Base-by-base conservation (phyloP, 257 asterid genomes). In the Parsonsia alboflavescens region DNA sequence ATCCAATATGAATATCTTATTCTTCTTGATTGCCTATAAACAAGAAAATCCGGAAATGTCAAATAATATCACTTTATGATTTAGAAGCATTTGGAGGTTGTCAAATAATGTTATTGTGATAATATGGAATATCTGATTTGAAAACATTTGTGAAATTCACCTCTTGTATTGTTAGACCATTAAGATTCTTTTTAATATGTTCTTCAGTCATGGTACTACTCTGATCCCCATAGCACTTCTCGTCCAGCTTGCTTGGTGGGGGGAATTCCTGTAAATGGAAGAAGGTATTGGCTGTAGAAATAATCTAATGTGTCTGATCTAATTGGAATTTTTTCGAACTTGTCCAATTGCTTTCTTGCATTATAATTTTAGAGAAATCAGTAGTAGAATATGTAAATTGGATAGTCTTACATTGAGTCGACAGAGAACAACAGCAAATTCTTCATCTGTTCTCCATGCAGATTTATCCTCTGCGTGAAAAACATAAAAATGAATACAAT, bases 361-460 rank as follows among this genome's bases (percentile, higher is more conserved):
- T 33, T 3, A n/a, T 33, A 33, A 33, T 33, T 33, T 3, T 33
- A 33, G 3, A 33, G 2, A 33, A 33, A 33, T 33, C 39, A 33
- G 39, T 3, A 1, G 39, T 33, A 33, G 39, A 33, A 33, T 33
- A 33, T 33, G 39, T 33, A 33, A 33, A 33, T 33, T 33, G 1
- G 3, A 33, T 33, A 33, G 39, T 3, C 39, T 33, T 88, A 91
- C 97, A 73, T 88, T 82, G 81, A 91, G 96, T 28, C 89, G 77
- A 53, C 88, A 74, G 77, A 91, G 83, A 26, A 84, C 79, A 72
- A 89, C 84, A 50, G 87, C 89, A 75, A 90, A 92, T 79, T 90
- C 96, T 81, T 86, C 93, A 56, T 92, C 95, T 15, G 96, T 77
- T 78, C 89, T 84, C 97, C 96, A 91, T 7, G 93, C 91, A 28